These are phyloP conservation scores for Carex scoparia DNA, from an alignment of 176 grass and related monocot genomes.

Conservation along the genomic window DNA sequence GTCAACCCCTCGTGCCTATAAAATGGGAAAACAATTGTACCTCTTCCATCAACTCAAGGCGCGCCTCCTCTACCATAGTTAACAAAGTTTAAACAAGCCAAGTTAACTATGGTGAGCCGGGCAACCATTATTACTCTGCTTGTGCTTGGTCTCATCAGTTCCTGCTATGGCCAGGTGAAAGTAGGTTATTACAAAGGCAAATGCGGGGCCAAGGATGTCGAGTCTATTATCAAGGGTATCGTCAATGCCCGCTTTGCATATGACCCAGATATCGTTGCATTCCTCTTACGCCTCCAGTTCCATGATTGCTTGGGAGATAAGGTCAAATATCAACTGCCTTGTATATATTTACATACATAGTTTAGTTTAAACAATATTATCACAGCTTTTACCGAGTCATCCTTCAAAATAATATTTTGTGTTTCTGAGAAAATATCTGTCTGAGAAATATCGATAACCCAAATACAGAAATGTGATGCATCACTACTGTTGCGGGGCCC, in stretches of 20 bases:
- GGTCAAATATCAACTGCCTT: not conserved
- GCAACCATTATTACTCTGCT: not conserved
- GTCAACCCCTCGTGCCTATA: not conserved
- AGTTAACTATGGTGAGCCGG: not conserved
- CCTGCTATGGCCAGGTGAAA: not conserved
- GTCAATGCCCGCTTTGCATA: slow-evolving; percentile 7
- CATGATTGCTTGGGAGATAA: slow-evolving; percentile 32
- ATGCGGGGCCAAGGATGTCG: slow-evolving; percentile 21
- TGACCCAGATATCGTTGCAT: slow-evolving; percentile 18
- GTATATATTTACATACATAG: not conserved
- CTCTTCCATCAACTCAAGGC: not conserved
- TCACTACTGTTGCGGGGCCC: slow-evolving; percentile 18
- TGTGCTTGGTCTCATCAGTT: not conserved
- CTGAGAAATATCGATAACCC: not conserved
- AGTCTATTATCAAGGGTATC: slow-evolving; percentile 20
- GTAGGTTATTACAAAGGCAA: slow-evolving; percentile 29
- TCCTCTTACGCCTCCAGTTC: slow-evolving; percentile 31
- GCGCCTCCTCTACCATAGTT: not conserved
- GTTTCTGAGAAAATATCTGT: not conserved
- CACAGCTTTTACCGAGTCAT: no score
- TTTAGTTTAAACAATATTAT: no score
- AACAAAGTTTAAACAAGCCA: not conserved
- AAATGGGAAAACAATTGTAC: not conserved
- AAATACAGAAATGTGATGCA: slow-evolving; percentile 25
- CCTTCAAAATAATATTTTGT: no score